Percentiles rank a stretch among this genome's conserved stretches.
Conservation (phyloP, 139 green algal genomes). For the Chlamydomonas asymmetrica region DNA sequence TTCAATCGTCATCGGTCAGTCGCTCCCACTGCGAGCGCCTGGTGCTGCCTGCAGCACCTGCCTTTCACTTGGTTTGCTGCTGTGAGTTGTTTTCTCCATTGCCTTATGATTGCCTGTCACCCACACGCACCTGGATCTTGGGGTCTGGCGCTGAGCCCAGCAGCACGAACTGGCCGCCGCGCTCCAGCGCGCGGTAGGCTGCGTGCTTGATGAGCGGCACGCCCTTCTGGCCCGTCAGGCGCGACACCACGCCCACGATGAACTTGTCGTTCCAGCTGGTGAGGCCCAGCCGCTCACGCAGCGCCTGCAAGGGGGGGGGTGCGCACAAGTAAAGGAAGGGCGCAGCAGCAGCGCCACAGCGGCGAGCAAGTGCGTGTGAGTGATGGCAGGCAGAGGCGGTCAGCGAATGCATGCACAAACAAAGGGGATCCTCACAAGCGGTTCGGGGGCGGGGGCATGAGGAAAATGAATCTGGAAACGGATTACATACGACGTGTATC, state of each 20-base stretch:
- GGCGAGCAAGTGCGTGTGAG: too few species aligned
- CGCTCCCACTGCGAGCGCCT: too few species aligned
- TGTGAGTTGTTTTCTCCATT: too few species aligned
- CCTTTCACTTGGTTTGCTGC: too few species aligned
- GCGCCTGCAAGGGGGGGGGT: constrained; percentile 32
- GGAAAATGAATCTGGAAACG: too few species aligned
- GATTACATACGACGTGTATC: too few species aligned
- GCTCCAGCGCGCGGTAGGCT: constrained; percentile 74
- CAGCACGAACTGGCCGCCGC: constrained; percentile 95
- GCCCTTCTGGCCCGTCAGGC: constrained; percentile 91
- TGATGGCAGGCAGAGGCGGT: too few species aligned
- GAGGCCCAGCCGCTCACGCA: constrained; percentile 73
- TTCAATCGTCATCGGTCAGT: too few species aligned
- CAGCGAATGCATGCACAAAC: background rate
- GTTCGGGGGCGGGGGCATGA: too few species aligned
- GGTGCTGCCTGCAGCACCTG: too few species aligned
- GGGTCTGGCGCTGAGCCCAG: constrained; percentile 94
- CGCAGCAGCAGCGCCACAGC: background rate
- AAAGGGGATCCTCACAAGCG: background rate
- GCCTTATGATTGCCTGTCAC: too few species aligned
- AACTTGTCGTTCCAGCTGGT: constrained; percentile 59
- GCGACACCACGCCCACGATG: constrained; percentile 72
- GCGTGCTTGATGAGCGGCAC: constrained; percentile 96
- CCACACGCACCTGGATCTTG: constrained; percentile 49
- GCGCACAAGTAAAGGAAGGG: background rate